Conservation (phyloP, 2,329 filamentous ascomycete species). For the Aspergillus terreus region DNA sequence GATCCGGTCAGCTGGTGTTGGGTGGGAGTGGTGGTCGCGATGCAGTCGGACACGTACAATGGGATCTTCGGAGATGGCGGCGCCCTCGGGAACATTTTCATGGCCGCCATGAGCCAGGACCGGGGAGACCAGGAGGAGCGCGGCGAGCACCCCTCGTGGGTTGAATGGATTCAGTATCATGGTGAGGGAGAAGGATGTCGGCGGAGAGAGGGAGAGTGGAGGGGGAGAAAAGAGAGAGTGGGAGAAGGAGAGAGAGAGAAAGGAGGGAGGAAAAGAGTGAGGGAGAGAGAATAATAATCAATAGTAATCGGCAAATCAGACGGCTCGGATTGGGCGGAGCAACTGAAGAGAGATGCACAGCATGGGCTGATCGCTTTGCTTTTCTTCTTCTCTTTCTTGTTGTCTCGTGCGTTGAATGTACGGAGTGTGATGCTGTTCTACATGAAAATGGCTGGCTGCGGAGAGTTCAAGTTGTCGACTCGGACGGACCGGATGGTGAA, state of each 20-base stretch:
- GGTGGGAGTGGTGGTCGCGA: neutral
- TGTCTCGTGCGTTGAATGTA: no score
- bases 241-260: conserved; percentile 7
- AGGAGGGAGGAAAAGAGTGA: conserved; percentile 5
- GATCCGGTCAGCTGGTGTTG: conserved; percentile 5
- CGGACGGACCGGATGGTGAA: no score
- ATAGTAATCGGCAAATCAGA: conserved; percentile 5
- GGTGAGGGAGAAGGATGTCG: conserved; percentile 3
- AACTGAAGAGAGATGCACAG: neutral
- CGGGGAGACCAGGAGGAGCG: conserved; percentile 25
- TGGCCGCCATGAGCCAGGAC: conserved; percentile 52
- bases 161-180: conserved; percentile 15
- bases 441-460: no score
- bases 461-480: no score
- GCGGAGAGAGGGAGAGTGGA: neutral
- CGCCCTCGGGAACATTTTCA: conserved; percentile 62
- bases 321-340: conserved; percentile 10
- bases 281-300: neutral
- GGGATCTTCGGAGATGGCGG: conserved; percentile 67
- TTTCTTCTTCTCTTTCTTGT: no score
- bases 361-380: no score
- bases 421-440: no score
- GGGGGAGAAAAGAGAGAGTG: neutral
- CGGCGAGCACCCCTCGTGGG: conserved; percentile 19
- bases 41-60: conserved; percentile 53